Percentiles rank a stretch among this genome's conserved stretches.
phyloP scores from a whole-genome alignment of 768 basidiomycete species.

The Tylopilus felleus region DNA sequence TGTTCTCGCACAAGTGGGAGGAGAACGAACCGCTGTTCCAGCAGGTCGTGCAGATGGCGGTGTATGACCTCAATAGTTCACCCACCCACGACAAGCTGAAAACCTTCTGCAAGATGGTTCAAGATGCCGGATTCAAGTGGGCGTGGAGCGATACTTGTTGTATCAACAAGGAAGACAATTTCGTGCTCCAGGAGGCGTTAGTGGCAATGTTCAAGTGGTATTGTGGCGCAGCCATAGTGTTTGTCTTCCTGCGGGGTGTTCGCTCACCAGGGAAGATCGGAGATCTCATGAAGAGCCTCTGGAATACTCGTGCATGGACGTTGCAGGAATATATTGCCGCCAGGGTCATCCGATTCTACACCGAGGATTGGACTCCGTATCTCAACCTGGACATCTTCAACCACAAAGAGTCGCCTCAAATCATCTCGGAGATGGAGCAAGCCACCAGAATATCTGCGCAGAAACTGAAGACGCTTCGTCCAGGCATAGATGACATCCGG shows the following conservation, averaged over 20 bases:
- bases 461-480: no score
- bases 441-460: not conserved
- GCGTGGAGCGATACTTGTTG: no score
- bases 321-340: constrained; percentile 6
- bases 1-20: no score
- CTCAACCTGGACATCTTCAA: not conserved
- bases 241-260: constrained; percentile 6
- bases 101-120: no score
- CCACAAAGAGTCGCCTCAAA: not conserved
- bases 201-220: constrained; percentile 8
- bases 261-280: not conserved
- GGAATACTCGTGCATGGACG: constrained; percentile 9
- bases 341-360: constrained; percentile 1
- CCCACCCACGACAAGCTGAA: not conserved
- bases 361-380: not conserved
- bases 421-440: not conserved
- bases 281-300: not conserved
- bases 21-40: not conserved
- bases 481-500: not conserved
- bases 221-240: not conserved
- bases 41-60: not conserved
- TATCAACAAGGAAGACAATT: no score
- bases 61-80: not conserved
- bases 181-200: constrained; percentile 2
- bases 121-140: no score